These are phyloP conservation scores for Sporothrix phasma DNA, from an alignment of 2,329 filamentous ascomycete species.

Conservation along the genomic window DNA sequence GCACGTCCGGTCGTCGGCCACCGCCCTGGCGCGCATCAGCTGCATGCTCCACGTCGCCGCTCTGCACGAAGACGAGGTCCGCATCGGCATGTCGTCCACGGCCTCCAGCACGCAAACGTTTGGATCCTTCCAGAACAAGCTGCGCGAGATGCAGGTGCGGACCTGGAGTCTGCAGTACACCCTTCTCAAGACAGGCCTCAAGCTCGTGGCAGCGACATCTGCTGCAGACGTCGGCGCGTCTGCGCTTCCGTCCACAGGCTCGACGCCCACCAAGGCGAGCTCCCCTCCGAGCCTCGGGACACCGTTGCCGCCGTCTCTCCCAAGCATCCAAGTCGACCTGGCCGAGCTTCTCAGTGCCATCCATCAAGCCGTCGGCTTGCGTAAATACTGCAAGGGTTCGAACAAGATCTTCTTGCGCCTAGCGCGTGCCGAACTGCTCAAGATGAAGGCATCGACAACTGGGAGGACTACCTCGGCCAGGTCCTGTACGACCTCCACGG, in stretches of 20 bases:
- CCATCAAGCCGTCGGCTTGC: slow-evolving; percentile 74
- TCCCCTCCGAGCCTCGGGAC: background rate
- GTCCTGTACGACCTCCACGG: slow-evolving; percentile 77
- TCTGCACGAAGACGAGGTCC: slow-evolving; percentile 76
- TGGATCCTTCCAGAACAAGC: slow-evolving; percentile 51
- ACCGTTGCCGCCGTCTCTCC: background rate
- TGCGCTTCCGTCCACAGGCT: background rate
- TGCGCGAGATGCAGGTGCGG: slow-evolving; percentile 80
- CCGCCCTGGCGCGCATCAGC: slow-evolving; percentile 59
- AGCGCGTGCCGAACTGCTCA: slow-evolving; percentile 75
- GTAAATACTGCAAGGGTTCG: slow-evolving; percentile 74
- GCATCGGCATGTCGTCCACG: slow-evolving; percentile 50
- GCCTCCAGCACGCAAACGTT: slow-evolving; percentile 49
- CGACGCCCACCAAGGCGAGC: background rate
- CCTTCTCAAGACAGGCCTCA: slow-evolving; percentile 63
- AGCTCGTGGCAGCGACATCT: background rate
- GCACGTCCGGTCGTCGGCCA: slow-evolving; percentile 64
- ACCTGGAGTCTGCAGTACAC: slow-evolving; percentile 83
- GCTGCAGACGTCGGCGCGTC: background rate
- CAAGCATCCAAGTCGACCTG: slow-evolving; percentile 56
- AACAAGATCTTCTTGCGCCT: slow-evolving; percentile 84
- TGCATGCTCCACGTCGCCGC: slow-evolving; percentile 70
- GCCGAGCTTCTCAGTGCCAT: slow-evolving; percentile 72
- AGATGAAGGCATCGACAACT: slow-evolving; percentile 68
- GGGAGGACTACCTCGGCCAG: slow-evolving; percentile 78